Base-by-base conservation (phyloP, 768 basidiomycete species). In the Agaricus bisporus region DNA sequence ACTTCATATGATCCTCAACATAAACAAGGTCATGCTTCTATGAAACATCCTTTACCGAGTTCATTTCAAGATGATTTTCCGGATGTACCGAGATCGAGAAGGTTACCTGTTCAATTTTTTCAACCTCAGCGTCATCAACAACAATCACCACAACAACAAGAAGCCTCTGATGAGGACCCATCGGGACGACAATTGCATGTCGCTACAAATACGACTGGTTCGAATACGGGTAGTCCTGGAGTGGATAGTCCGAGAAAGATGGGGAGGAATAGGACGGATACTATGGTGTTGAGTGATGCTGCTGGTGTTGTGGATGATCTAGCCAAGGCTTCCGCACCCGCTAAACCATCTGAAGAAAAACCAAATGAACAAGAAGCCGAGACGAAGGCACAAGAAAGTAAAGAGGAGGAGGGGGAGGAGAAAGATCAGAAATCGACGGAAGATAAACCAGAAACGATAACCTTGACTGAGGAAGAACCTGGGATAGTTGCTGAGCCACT, bases 211-310 rank as follows among this genome's bases (percentile, higher is more conserved):
- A 46, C 46, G 25, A 26, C 45, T 48, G 42, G 42, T 2, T 4
- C 11, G 32, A 11, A 11, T 32, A 32, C 32, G 8, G 32, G 32
- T 6, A 32, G 32, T 11, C 32, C 32, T 17, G 42, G 41, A 25
- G 39, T 37, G 7, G 65, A 56, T 41, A 76, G 75, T 60, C 72
- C 78, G 37, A 69, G 78, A 8, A 75, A 66, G 38, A 60, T 73
- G 18, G 80, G 83, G 1, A 71, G 86, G 29, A 77, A 65, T 56
- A 71, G 86, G 56, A 88, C 86, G 8, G 86, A 87, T 58, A 89
- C 86, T 2, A 88, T 89, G 87, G 78, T 88, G 18, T 77, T 81
- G 58, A 80, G 77, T 38, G 75, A 76, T 28, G 66, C 67, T 1
- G 66, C 64, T 49, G 61, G 62, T 10, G 63, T 71, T 6, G 66